Evolutionary conservation across 176 grass and related monocot species (phyloP).

Genomic region (Triticum monococcum): DNA sequence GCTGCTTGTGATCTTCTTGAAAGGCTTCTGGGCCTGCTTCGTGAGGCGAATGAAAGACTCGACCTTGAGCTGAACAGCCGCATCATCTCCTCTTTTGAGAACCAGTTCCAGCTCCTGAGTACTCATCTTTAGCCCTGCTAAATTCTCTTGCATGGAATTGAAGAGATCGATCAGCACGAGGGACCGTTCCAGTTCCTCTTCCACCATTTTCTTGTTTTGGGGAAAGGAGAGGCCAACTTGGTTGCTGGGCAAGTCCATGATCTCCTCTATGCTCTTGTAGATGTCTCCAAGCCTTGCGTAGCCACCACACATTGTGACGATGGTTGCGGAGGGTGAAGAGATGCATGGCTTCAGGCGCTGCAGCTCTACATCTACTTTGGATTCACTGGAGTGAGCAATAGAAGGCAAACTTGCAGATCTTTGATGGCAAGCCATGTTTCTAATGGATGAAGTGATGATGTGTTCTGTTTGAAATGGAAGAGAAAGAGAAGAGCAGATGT

Average conservation of each 20-base stretch:
- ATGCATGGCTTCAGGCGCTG: constrained; percentile 7
- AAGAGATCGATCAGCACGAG: constrained; percentile 42
- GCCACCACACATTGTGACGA: background rate
- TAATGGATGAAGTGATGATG: background rate
- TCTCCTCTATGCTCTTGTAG: constrained; percentile 31
- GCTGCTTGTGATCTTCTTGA: constrained; percentile 33
- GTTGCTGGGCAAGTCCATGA: constrained; percentile 43
- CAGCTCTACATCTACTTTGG: constrained; percentile 42
- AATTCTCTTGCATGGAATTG: constrained; percentile 28
- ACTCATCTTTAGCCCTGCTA: constrained; percentile 20
- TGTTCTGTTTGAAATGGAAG: background rate
- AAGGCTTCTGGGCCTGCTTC: constrained; percentile 36
- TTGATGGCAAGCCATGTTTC: constrained; percentile 50
- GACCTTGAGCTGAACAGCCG: background rate
- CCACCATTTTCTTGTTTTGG: constrained; percentile 25
- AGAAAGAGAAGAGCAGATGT: background rate
- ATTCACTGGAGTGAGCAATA: background rate
- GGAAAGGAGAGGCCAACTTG: constrained; percentile 24
- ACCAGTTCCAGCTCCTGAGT: constrained; percentile 25
- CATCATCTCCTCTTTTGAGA: constrained; percentile 33
- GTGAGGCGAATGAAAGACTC: constrained; percentile 21
- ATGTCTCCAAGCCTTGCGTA: constrained; percentile 23
- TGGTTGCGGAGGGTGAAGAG: constrained; percentile 8
- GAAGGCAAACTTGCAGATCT: constrained; percentile 49
- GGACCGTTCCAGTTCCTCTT: constrained; percentile 47